Base-by-base conservation (phyloP, 2,329 filamentous ascomycete genomes). In the Alternaria hordeiaustralica region DNA sequence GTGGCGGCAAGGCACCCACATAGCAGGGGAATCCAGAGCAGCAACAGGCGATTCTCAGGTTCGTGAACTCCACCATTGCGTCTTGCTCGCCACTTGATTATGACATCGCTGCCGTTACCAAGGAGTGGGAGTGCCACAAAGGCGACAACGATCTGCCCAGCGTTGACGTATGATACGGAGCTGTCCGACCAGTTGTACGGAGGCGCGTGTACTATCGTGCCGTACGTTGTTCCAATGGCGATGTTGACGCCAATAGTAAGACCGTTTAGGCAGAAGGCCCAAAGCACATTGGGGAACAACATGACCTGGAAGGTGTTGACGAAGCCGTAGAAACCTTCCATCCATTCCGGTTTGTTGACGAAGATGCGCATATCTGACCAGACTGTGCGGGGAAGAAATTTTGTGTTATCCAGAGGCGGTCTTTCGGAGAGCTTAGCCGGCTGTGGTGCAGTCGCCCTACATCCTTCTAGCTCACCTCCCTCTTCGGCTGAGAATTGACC, bases 331-430 rank as follows among this genome's bases (percentile, higher is more conserved):
- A 60, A 63, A 2, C 71, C 75, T 44, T 75, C 74, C 36, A 50
- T 60, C 81, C 81, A 83, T 30, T 84, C 81, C 0, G 78, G 73
- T 12, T 74, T 74, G 18, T 78, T 80, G 41, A 80, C 68, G 65
- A 82, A 82, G 0, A 84, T 60, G 0, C 81, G 77, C 69, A 84
- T 72, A 63, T 84, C 76, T 11, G 75, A 75, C 51, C 67, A 62
- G 4, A 76, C 69, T 0, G 81, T 84, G 1, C 83, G 79, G 1
- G 80, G 72, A 20, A 68, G 55, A 60, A 76, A 83, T 26, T 72
- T 79, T 6, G 71, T 71, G 26, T 72, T 77, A 69, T 84, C 82
- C 2, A 84, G 68, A 20, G 36, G 61, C 28, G 55, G 71, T 33
- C 58, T 70, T 64, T 58, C 56, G 25, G 56, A 58, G 12, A 58